Percentiles rank a stretch among this genome's conserved stretches.
phyloP scores from a whole-genome alignment of 768 basidiomycete genomes.

The Rhizopogon sp. region DNA sequence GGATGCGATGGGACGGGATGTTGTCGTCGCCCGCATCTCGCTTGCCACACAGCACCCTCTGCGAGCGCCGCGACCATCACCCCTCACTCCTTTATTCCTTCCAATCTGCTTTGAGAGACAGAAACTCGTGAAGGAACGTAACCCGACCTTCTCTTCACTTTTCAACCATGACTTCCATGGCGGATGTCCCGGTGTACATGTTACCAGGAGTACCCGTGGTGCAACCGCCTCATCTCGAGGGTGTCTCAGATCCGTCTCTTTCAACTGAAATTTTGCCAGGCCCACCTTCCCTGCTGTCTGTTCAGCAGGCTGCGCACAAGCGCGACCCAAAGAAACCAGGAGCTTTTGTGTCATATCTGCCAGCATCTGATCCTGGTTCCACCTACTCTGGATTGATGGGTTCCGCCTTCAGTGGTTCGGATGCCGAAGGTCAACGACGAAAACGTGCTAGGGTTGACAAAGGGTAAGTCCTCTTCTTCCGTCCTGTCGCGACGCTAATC shows the following conservation, averaged over 20 bases:
- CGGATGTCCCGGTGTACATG: constrained; percentile 64
- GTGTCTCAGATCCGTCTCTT: constrained; percentile 60
- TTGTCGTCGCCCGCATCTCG: constrained; percentile 15
- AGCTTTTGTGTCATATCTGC: constrained; percentile 71
- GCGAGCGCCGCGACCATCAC: constrained; percentile 16
- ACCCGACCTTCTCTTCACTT: constrained; percentile 19
- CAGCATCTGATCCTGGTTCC: constrained; percentile 80
- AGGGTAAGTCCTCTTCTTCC: constrained; percentile 46
- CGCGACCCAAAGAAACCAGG: constrained; percentile 78
- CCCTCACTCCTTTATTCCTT: constrained; percentile 12
- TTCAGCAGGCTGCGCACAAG: constrained; percentile 67
- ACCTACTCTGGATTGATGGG: constrained; percentile 79
- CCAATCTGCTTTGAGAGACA: constrained; percentile 15
- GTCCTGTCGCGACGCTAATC: constrained; percentile 9
- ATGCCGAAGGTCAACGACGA: constrained; percentile 59
- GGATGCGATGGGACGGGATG: constrained; percentile 3
- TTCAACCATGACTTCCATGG: constrained; percentile 64
- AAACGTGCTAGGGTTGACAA: constrained; percentile 73
- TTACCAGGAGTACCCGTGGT: constrained; percentile 66
- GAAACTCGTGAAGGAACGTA: background rate
- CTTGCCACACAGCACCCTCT: constrained; percentile 16
- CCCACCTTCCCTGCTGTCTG: constrained; percentile 69
- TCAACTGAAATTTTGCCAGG: constrained; percentile 91
- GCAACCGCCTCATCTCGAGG: constrained; percentile 79
- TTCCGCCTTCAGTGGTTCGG: constrained; percentile 52